These are phyloP conservation scores for Mucor piriformis DNA, from an alignment of 371 early-diverging fungal genomes.

Conservation along the genomic window DNA sequence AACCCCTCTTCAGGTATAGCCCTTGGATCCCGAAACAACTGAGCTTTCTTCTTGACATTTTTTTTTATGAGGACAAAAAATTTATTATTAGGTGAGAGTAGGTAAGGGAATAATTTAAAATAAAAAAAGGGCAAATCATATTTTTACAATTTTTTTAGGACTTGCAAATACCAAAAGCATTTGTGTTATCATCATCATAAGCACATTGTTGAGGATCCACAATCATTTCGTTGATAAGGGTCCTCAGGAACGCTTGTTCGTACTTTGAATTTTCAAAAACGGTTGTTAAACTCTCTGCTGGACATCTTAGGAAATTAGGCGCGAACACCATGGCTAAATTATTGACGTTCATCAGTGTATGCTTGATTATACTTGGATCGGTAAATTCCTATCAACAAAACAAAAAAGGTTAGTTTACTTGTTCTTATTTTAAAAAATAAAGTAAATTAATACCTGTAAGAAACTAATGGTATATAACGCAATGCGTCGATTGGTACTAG, in stretches of 20 bases:
- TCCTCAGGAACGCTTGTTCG: slow-evolving; percentile 55
- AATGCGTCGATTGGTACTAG: slow-evolving; percentile 77
- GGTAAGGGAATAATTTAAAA: no score
- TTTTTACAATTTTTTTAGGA: neutral
- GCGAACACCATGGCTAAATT: slow-evolving; percentile 98
- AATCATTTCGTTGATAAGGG: slow-evolving; percentile 33
- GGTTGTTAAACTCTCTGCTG: slow-evolving; percentile 74
- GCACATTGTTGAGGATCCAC: slow-evolving; percentile 31
- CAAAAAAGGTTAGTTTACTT: neutral
- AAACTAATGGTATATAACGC: slow-evolving; percentile 81
- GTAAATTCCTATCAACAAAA: slow-evolving; percentile 64
- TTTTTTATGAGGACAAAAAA: no score
- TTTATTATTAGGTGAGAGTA: neutral
- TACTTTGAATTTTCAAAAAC: slow-evolving; percentile 84
- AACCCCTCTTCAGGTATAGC: slow-evolving; percentile 25
- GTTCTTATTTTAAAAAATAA: slow-evolving; percentile 4
- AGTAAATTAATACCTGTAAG: no score
- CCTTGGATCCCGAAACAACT: no score
- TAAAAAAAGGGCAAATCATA: neutral
- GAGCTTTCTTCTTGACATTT: no score
- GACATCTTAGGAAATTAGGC: slow-evolving; percentile 90
- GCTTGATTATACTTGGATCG: slow-evolving; percentile 64
- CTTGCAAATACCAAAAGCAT: slow-evolving; percentile 4
- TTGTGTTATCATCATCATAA: slow-evolving; percentile 16
- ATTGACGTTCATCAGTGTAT: slow-evolving; percentile 86